Evolutionary conservation across 768 basidiomycete species (phyloP), one percentile per base, ranked within the genome.

Genomic region (Russula sp.): DNA sequence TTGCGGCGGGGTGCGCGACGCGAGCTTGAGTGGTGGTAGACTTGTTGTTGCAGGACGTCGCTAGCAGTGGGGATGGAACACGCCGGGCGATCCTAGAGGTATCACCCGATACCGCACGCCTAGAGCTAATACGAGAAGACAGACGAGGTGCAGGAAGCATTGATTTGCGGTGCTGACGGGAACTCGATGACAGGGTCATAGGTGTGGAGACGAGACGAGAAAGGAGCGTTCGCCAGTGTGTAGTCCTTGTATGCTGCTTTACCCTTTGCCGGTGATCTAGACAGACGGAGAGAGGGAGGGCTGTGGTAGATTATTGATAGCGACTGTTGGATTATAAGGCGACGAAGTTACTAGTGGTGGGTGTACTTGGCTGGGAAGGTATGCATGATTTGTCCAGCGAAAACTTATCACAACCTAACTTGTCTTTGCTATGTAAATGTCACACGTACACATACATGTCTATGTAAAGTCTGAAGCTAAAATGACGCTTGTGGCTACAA

Each of bases 111-210:
- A 22, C 38, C 47, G 38, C 6, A 8, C 53, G 56, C 38, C 41
- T 58, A 3, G 46, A 20, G n/a, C 45, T 35, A 18, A 54, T 25
- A 20, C 61, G 46, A 43, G 61, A 58, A 25, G 52, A 63, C 43
- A 48, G 46, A 41, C 46, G 57, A 11, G 61, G 57, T 1, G 45
- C 54, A 25, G 61, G 61, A 38, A 63, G 57, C 57, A 63, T 53
- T n/a, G 61, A 63, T 48, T 58, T 63, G 39, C 57, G 61, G 8
- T 63, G 56, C 38, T 47, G 56, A n/a, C 47, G 56, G 29, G 50
- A 53, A 42, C 18, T 35, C 11, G 57, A 63, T 20, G 57, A 63
- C 1, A 59, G 46, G 3, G 56, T 42, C 61, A 63, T 63, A 47
- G 22, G 8, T 5, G 11, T 10, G 16, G 57, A 9, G n/a, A 13